These are phyloP conservation scores for Citrus australasica DNA, from an alignment of 345 rosid genomes.

Conservation along the genomic window DNA sequence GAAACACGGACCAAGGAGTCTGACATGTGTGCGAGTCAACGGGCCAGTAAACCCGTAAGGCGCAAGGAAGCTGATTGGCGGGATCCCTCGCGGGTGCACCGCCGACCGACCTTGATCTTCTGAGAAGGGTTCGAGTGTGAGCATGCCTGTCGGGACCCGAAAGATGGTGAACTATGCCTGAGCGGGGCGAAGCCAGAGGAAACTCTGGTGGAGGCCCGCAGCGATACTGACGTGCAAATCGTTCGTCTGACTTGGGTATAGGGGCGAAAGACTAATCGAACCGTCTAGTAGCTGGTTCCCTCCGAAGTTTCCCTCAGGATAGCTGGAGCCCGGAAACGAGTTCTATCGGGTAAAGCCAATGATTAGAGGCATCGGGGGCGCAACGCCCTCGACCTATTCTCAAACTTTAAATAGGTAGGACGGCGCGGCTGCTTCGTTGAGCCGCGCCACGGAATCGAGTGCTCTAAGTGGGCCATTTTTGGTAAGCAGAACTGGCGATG, in stretches of 20 bases:
- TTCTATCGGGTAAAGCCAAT: conserved; percentile 1
- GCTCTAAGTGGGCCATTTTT: background rate
- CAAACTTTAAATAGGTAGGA: background rate
- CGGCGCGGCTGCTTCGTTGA: background rate
- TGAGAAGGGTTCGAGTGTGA: no score
- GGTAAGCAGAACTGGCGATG: background rate
- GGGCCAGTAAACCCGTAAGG: background rate
- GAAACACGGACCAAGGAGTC: conserved; percentile 71
- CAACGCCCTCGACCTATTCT: background rate
- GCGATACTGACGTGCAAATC: no score
- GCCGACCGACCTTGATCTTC: no score
- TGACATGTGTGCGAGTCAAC: conserved; percentile 49
- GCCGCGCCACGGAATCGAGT: background rate
- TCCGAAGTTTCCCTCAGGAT: conserved; percentile 43
- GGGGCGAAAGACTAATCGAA: conserved; percentile 42
- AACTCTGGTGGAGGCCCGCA: no score
- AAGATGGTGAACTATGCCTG: no score
- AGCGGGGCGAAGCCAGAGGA: background rate
- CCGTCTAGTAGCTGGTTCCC: conserved; percentile 53
- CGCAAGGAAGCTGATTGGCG: no score
- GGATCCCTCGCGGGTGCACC: no score
- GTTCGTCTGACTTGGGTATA: background rate
- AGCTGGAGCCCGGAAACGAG: conserved; percentile 22
- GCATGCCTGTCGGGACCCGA: no score
- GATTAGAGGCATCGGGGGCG: conserved; percentile 6